phyloP scores from a whole-genome alignment of 2,329 filamentous ascomycete species.

The Periglandula ipomoeae region DNA sequence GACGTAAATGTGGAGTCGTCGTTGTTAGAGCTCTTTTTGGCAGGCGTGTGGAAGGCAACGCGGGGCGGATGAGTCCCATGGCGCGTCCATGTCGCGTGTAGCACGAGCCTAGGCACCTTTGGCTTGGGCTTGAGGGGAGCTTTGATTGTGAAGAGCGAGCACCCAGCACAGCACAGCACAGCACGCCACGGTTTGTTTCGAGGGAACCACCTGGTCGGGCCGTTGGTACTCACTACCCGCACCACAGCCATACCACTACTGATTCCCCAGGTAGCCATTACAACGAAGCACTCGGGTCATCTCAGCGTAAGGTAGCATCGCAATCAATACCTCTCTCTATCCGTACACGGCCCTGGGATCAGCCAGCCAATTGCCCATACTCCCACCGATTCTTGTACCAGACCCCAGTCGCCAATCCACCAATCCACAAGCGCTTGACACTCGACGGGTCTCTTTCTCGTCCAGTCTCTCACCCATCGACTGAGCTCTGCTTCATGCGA shows the following conservation, averaged over 20 bases:
- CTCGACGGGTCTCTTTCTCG: not conserved
- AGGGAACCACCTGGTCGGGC: no score
- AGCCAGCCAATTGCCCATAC: no score
- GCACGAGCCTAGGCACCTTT: not conserved
- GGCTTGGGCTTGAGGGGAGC: not conserved
- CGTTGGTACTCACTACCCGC: no score
- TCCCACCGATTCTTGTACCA: not conserved
- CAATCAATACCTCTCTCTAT: no score
- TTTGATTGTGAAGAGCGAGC: no score
- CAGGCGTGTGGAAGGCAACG: not conserved
- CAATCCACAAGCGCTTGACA: not conserved
- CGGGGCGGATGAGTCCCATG: not conserved
- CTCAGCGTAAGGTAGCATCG: no score
- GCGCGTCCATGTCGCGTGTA: slow-evolving; percentile 5
- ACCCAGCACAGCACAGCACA: no score
- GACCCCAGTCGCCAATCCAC: not conserved
- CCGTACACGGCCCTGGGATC: no score
- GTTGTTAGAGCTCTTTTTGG: not conserved
- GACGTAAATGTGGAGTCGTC: not conserved
- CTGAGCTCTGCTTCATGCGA: not conserved
- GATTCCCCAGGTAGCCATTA: no score
- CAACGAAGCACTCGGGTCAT: no score
- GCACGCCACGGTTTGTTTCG: no score
- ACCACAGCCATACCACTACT: no score
- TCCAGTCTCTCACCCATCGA: not conserved